Percentiles rank a stretch among this genome's conserved stretches.
These are phyloP conservation scores for Jatropha podagrica DNA, from an alignment of 441 rosid species.

Conservation along the genomic window DNA sequence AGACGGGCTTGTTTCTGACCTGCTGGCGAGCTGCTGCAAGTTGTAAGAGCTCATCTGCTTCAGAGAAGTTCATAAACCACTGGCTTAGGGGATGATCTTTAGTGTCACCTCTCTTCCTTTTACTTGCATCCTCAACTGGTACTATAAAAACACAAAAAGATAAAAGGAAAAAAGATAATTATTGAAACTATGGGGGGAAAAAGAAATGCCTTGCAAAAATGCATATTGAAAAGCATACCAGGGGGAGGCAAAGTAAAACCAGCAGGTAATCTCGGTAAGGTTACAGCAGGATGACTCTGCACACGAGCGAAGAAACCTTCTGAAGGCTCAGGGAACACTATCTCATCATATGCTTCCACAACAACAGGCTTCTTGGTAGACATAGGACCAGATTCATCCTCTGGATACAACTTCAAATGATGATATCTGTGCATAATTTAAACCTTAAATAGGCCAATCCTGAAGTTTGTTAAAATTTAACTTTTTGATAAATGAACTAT, in stretches of 20 bases:
- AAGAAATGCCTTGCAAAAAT: constrained; percentile 13
- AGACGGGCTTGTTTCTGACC: constrained; percentile 39
- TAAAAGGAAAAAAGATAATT: neutral
- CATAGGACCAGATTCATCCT: constrained; percentile 62
- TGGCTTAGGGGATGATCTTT: constrained; percentile 71
- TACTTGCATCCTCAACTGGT: constrained; percentile 37
- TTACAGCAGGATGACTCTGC: constrained; percentile 66
- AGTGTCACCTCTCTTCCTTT: constrained; percentile 60
- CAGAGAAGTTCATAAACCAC: constrained; percentile 78
- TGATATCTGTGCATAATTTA: constrained; percentile 52
- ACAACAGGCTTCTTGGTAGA: constrained; percentile 80
- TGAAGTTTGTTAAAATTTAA: neutral
- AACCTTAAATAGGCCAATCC: constrained; percentile 11
- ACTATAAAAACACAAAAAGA: constrained; percentile 33
- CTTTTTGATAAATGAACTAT: neutral
- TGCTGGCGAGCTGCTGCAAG: constrained; percentile 79
- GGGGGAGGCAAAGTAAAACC: constrained; percentile 38
- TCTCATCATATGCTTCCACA: constrained; percentile 73
- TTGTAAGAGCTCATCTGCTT: constrained; percentile 77
- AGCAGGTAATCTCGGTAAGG: constrained; percentile 59
- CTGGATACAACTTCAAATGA: constrained; percentile 71
- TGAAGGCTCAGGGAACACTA: constrained; percentile 78
- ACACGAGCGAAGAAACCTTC: constrained; percentile 68
- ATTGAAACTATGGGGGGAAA: constrained; percentile 15
- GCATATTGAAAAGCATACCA: constrained; percentile 6